These are phyloP conservation scores for Penicillium polonicum DNA, from an alignment of 2,329 filamentous ascomycete genomes.

Conservation along the genomic window DNA sequence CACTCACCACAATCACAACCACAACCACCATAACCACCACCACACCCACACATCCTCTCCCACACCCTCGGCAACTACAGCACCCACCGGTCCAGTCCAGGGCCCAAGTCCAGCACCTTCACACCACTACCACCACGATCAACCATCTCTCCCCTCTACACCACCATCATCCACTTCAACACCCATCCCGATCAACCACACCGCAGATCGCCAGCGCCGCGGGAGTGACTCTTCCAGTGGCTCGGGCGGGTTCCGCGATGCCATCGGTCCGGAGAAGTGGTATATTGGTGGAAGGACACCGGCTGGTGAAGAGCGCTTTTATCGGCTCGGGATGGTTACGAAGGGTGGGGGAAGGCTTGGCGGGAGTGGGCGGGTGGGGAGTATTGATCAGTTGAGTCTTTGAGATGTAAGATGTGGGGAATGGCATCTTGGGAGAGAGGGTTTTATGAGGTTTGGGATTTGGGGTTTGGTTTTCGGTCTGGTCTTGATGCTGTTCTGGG, in stretches of 20 bases:
- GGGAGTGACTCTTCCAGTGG: constrained; percentile 50
- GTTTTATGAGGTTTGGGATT: not conserved
- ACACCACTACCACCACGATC: constrained; percentile 41
- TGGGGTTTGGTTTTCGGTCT: not conserved
- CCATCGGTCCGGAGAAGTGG: constrained; percentile 51
- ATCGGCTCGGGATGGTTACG: constrained; percentile 49
- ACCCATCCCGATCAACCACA: constrained; percentile 40
- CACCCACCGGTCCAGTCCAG: constrained; percentile 4
- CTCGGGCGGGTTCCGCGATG: constrained; percentile 49
- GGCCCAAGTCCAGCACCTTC: constrained; percentile 35
- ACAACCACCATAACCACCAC: not conserved
- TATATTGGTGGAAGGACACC: constrained; percentile 51
- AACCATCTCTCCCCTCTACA: constrained; percentile 25
- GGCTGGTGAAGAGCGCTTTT: constrained; percentile 50
- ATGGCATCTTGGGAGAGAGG: not conserved
- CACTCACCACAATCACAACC: constrained; percentile 38
- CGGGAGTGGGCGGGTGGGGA: constrained; percentile 45
- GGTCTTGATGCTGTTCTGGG: not conserved
- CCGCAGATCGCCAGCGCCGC: constrained; percentile 42
- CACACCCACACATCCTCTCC: constrained; percentile 15
- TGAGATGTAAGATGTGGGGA: constrained; percentile 24
- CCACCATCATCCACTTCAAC: constrained; percentile 38
- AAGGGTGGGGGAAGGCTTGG: constrained; percentile 44
- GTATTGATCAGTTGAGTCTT: constrained; percentile 51
- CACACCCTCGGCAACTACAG: constrained; percentile 11